Conservation (phyloP, 805 yeast species). For the Lachancea mirantina region DNA sequence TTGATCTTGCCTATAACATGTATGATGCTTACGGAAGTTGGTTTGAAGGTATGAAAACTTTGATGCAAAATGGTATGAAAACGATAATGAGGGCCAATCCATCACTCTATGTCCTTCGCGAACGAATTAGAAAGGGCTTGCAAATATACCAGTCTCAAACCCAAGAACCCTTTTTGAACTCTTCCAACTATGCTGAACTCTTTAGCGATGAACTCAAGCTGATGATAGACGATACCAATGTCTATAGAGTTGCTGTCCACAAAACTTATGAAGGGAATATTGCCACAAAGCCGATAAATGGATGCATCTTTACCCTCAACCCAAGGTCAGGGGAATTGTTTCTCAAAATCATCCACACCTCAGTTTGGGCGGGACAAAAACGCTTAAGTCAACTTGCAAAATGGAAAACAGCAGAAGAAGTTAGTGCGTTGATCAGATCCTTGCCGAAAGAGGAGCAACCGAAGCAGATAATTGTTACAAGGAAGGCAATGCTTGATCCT, state of each 20-base stretch:
- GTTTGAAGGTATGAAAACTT: constrained; percentile 90
- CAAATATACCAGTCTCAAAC: constrained; percentile 92
- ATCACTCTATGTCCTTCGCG: constrained; percentile 82
- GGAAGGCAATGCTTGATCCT: constrained; percentile 91
- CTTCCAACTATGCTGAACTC: constrained; percentile 83
- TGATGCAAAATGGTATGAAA: constrained; percentile 85
- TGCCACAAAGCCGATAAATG: constrained; percentile 88
- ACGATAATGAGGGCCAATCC: constrained; percentile 95
- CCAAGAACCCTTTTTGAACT: constrained; percentile 82
- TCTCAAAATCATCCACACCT: constrained; percentile 82
- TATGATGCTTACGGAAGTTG: constrained; percentile 96
- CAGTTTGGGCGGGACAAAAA: constrained; percentile 96
- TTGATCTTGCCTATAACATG: constrained; percentile 92
- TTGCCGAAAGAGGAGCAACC: constrained; percentile 93
- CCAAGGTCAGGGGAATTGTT: constrained; percentile 89
- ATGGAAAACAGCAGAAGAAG: constrained; percentile 98
- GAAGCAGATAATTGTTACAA: constrained; percentile 78
- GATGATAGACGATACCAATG: constrained; percentile 90
- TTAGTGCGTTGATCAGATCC: constrained; percentile 82
- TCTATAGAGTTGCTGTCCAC: constrained; percentile 86
- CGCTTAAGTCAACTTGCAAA: constrained; percentile 88
- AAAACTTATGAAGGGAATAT: constrained; percentile 88
- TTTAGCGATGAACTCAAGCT: constrained; percentile 78
- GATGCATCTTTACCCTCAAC: constrained; percentile 82
- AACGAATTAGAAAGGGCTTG: constrained; percentile 86